Conservation (phyloP, 805 yeast genomes). For the Priceomyces melissophilus region DNA sequence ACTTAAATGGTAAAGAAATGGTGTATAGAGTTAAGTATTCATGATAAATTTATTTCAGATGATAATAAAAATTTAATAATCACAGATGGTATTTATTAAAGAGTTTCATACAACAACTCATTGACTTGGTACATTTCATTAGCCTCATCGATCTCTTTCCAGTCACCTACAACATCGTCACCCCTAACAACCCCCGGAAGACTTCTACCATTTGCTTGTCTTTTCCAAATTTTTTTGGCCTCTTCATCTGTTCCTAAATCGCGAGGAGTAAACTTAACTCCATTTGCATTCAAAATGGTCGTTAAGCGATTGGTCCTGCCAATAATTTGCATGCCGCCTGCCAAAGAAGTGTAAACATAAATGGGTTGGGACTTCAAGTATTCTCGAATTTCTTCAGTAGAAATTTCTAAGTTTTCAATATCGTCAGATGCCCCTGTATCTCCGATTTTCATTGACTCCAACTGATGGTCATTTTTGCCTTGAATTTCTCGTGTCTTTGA, state of each 20-base stretch:
- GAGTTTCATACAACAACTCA: slow-evolving; percentile 62
- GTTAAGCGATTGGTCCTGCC: slow-evolving; percentile 72
- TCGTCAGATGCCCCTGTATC: slow-evolving; percentile 6
- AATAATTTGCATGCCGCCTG: slow-evolving; percentile 81
- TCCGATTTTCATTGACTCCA: background rate
- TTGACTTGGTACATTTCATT: slow-evolving; percentile 72
- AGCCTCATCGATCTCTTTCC: slow-evolving; percentile 81
- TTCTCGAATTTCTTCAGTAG: slow-evolving; percentile 41
- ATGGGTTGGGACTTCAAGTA: slow-evolving; percentile 55
- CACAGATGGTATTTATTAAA: slow-evolving; percentile 26
- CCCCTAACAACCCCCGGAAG: slow-evolving; percentile 84
- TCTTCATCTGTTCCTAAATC: slow-evolving; percentile 87
- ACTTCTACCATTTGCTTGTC: slow-evolving; percentile 65
- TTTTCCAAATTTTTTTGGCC: slow-evolving; percentile 81
- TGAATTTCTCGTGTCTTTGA: background rate
- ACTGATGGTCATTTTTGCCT: background rate
- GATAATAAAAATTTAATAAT: too few relatives aligned
- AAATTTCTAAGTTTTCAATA: slow-evolving; percentile 28
- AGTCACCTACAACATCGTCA: slow-evolving; percentile 80
- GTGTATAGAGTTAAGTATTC: background rate
- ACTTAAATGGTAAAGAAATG: background rate
- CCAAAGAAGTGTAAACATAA: slow-evolving; percentile 77
- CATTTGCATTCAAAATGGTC: slow-evolving; percentile 73
- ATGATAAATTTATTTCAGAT: background rate
- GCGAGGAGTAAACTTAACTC: slow-evolving; percentile 60